Evolutionary conservation across 2,329 filamentous ascomycete species (phyloP), one percentile per base, ranked within the genome.

Genomic region (Colletotrichum brevisporum): DNA sequence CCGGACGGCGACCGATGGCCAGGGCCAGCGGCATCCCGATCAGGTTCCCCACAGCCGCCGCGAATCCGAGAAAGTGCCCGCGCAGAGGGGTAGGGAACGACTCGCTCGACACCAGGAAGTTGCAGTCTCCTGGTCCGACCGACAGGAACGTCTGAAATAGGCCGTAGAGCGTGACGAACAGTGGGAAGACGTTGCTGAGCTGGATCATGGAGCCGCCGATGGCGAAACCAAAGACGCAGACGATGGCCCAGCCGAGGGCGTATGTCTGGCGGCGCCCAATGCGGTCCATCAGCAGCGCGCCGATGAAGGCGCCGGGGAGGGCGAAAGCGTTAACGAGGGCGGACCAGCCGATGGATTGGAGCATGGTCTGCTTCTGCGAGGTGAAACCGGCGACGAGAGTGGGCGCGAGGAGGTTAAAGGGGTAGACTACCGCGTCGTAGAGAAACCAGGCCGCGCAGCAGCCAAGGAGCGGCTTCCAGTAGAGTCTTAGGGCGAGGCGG

Each of bases 101-200:
- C 72, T 88, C 85, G 5, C 82, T 84, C 1, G 82, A 84, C 4
- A 86, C 76, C 1, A 87, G 76, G 2, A 84, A 85, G 4, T 86
- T 82, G 72, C 81, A 84, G 57, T 84, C 81, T 0, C 84, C 84
- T 0, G 83, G 83, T 0, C 84, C 82, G n/a, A 86, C 76, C 26
- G 85, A 84, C 16, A 82, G 82, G 24, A 78, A 83, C 24, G 76
- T 82, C 73, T 85, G 83, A 76, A 87, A 83, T 2, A 87, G 76
- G 0, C 84, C 85, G 67, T 87, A 87, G 43, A 87, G 79, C 5
- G 86, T 78, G 10, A 87, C 80, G 70, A 87, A 87, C 0, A 86
- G 78, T 0, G 85, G 84, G 4, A 87, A 76, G 31, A 85, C 81
- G 36, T 78, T 79, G 4, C 80, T 83, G 60, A 87, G 80, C 15